A percentile compares a stretch with the other conserved stretches of the same genome.
Evolutionary conservation across 495 filamentous ascomycete genomes (phyloP).

Genomic region (Annulohypoxylon maeteangense): DNA sequence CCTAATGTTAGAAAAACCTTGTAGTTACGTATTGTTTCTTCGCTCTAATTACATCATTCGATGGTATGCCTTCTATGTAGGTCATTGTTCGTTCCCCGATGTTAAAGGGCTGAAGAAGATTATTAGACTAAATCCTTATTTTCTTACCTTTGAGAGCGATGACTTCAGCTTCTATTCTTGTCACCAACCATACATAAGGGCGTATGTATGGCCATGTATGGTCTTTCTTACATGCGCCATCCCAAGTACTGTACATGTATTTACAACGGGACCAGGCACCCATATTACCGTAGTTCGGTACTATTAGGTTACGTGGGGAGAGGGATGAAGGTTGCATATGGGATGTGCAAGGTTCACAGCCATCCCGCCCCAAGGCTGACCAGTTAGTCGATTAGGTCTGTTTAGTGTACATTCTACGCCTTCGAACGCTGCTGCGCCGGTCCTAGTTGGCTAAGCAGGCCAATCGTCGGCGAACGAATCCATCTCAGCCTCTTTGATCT

Average conservation of each 20-base stretch:
- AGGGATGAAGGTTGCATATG: constrained; percentile 17
- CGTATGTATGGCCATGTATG: not conserved
- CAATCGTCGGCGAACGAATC: constrained; percentile 26
- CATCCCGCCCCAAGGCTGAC: constrained; percentile 36
- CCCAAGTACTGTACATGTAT: constrained; percentile 5
- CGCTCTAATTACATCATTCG: constrained; percentile 20
- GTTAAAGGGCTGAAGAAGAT: constrained; percentile 21
- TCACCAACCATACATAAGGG: constrained; percentile 6
- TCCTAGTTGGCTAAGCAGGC: constrained; percentile 33
- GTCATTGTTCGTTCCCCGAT: constrained; percentile 13
- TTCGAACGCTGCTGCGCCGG: constrained; percentile 4
- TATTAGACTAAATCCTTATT: not conserved
- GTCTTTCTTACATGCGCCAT: constrained; percentile 5
- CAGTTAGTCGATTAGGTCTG: not conserved
- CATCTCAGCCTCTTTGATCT: constrained; percentile 38
- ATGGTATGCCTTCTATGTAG: not conserved
- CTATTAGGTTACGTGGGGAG: constrained; percentile 36
- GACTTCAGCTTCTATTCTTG: constrained; percentile 41
- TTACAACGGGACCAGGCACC: constrained; percentile 20
- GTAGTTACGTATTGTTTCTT: not conserved
- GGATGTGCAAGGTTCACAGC: constrained; percentile 33
- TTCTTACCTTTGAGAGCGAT: constrained; percentile 10
- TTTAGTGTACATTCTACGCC: constrained; percentile 3
- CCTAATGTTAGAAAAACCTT: constrained; percentile 15
- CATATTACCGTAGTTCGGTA: constrained; percentile 27